A percentile compares a stretch with the other conserved stretches of the same genome.
Conservation (phyloP, 2,329 filamentous ascomycete species). For the Cladophialophora immunda region DNA sequence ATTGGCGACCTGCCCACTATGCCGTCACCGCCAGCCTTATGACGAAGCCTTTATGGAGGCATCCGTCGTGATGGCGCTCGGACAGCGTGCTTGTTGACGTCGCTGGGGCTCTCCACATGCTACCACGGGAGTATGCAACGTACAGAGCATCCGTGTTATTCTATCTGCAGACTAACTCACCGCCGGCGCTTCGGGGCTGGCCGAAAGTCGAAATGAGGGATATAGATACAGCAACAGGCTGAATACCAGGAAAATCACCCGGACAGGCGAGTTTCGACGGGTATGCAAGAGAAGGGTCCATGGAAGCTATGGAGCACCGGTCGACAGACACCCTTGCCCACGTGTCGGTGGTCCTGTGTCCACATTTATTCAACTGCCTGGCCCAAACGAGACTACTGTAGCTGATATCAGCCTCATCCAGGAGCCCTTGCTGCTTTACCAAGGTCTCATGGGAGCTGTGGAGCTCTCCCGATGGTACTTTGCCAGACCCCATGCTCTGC, state of each 20-base stretch:
- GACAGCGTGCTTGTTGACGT: neutral
- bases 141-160: neutral
- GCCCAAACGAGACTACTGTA: neutral
- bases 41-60: constrained; percentile 1
- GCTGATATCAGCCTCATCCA: neutral
- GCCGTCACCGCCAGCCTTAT: neutral
- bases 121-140: neutral
- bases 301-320: constrained; percentile 12
- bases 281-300: constrained; percentile 19
- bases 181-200: neutral
- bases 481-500: neutral
- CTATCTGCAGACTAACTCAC: neutral
- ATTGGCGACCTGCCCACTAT: neutral
- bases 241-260: constrained; percentile 12
- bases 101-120: neutral
- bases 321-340: neutral
- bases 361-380: neutral
- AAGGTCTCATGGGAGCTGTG: constrained; percentile 6
- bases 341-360: neutral
- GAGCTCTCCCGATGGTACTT: constrained; percentile 5
- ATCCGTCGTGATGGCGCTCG: neutral
- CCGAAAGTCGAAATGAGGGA: neutral
- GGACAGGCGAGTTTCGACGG: constrained; percentile 13
- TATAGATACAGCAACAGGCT: constrained; percentile 3
- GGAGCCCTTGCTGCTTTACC: constrained; percentile 11